Evolutionary conservation across 257 asterid species (phyloP).

Genomic region (Cordia subcordata): DNA sequence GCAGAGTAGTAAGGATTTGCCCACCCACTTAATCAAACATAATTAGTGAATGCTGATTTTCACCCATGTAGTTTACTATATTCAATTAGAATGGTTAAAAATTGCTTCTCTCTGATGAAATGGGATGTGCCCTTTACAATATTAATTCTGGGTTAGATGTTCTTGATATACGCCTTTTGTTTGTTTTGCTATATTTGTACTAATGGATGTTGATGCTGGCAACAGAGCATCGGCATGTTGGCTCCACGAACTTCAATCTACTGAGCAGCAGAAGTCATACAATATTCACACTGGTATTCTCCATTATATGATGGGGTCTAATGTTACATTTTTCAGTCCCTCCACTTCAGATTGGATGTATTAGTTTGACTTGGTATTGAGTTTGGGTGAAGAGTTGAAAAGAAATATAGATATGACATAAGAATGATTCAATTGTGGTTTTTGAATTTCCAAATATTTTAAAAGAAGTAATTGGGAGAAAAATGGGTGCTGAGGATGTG

Average conservation of each 20-base stretch:
- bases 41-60: no score
- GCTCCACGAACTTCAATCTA: conserved; percentile 96
- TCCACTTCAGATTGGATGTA: background rate
- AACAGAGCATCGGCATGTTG: conserved; percentile 99
- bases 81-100: no score
- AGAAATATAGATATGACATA: background rate
- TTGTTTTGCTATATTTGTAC: conserved; percentile 14
- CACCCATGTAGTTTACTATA: no score
- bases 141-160: background rate
- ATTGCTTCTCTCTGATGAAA: no score
- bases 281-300: conserved; percentile 88
- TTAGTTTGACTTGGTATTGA: background rate
- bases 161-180: background rate
- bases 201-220: conserved; percentile 21
- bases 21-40: no score
- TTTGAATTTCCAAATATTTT: no score
- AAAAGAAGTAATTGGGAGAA: no score
- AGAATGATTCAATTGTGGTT: no score
- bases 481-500: no score
- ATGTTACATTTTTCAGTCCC: conserved; percentile 7
- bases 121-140: no score
- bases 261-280: conserved; percentile 99
- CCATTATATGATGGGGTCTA: background rate
- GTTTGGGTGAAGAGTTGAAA: background rate
- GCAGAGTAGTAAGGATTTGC: no score